These are phyloP conservation scores for Fagopyrum tataricum DNA, from an alignment of 148 eudicot genomes.

Conservation along the genomic window DNA sequence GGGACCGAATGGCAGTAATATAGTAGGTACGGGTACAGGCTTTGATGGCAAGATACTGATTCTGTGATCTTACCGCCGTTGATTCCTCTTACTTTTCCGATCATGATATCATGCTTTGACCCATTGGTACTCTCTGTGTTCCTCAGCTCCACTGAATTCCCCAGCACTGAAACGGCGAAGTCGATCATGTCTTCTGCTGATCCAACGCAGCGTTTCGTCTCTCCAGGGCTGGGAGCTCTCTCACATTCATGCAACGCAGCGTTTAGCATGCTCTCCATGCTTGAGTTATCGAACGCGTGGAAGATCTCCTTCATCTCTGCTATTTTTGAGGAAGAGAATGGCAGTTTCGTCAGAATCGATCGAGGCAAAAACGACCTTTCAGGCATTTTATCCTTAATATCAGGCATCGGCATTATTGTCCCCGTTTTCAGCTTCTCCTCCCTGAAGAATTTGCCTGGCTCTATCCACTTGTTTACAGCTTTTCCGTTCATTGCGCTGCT, in stretches of 20 bases:
- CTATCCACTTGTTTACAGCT: conserved; percentile 44
- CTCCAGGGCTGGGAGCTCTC: conserved; percentile 55
- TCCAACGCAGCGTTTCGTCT: conserved; percentile 72
- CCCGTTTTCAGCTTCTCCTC: conserved; percentile 55
- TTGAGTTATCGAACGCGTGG: conserved; percentile 55
- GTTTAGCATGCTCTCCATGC: conserved; percentile 42
- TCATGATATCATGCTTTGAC: conserved; percentile 37
- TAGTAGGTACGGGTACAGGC: conserved; percentile 65
- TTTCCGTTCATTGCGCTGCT: conserved; percentile 16
- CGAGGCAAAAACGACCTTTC: conserved; percentile 80
- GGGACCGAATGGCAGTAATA: conserved; percentile 92
- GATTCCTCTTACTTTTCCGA: conserved; percentile 55
- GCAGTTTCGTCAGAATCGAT: conserved; percentile 47
- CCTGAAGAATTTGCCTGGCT: conserved; percentile 78
- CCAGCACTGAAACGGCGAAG: conserved; percentile 60
- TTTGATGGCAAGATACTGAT: conserved; percentile 84
- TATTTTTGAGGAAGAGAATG: conserved; percentile 46
- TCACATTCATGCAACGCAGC: conserved; percentile 61
- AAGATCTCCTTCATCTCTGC: conserved; percentile 44
- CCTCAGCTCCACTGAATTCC: conserved; percentile 42
- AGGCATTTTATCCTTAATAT: conserved; percentile 81
- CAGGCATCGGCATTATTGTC: conserved; percentile 75
- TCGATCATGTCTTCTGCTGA: conserved; percentile 85
- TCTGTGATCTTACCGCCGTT: conserved; percentile 64
- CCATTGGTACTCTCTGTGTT: conserved; percentile 51